These are phyloP conservation scores for Abrus pulchellus DNA, from an alignment of 306 rosid genomes.

Conservation along the genomic window DNA sequence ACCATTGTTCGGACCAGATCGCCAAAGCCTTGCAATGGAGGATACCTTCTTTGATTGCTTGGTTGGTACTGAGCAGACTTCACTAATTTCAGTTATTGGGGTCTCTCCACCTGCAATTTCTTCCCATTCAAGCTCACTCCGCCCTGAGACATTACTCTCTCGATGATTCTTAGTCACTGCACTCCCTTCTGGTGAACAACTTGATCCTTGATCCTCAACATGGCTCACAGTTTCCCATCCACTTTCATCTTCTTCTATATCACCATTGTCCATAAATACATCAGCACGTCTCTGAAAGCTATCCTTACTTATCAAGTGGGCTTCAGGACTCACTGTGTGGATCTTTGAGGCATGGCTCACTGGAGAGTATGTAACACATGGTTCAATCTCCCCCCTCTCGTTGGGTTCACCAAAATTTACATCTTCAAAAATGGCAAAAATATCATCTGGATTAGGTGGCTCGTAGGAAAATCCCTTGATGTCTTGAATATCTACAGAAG, in stretches of 20 bases:
- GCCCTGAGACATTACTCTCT: slow-evolving; percentile 66
- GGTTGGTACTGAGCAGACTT: slow-evolving; percentile 67
- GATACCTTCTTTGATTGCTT: slow-evolving; percentile 81
- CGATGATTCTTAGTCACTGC: slow-evolving; percentile 67
- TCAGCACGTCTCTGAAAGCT: slow-evolving; percentile 59
- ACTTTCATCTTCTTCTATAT: slow-evolving; percentile 88
- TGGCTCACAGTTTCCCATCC: slow-evolving; percentile 99
- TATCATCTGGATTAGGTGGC: slow-evolving; percentile 79
- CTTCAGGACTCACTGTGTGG: slow-evolving; percentile 77
- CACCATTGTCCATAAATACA: slow-evolving; percentile 63
- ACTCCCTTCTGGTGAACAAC: slow-evolving; percentile 83
- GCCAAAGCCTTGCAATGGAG: slow-evolving; percentile 82
- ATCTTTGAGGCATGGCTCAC: slow-evolving; percentile 74
- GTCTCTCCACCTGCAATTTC: slow-evolving; percentile 67
- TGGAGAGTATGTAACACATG: slow-evolving; percentile 73
- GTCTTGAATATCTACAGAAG: slow-evolving; percentile 71
- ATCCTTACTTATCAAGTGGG: slow-evolving; percentile 53
- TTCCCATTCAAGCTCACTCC: slow-evolving; percentile 81
- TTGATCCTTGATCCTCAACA: slow-evolving; percentile 88
- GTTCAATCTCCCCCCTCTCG: slow-evolving; percentile 83
- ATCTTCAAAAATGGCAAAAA: slow-evolving; percentile 76
- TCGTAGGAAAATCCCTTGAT: slow-evolving; percentile 77
- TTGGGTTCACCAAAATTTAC: slow-evolving; percentile 69
- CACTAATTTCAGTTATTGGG: slow-evolving; percentile 78
- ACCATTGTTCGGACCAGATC: slow-evolving; percentile 74